phyloP scores from a whole-genome alignment of 176 grass and related monocot species.

The Oryza nivara region DNA sequence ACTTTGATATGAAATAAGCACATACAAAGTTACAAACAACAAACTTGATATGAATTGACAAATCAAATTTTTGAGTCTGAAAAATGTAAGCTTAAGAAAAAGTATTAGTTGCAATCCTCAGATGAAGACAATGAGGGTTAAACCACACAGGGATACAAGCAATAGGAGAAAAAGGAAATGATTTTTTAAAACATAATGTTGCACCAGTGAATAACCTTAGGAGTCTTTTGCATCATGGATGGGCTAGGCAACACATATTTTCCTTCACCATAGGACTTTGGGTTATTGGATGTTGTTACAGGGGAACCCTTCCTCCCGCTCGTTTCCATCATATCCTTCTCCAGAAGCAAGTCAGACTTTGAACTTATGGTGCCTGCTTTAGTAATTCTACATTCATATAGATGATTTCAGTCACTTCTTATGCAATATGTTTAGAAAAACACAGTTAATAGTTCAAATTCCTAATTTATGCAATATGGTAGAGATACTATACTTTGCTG shows the following conservation, averaged over 20 bases:
- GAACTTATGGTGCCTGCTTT: constrained; percentile 56
- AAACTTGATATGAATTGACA: constrained; percentile 24
- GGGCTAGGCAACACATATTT: constrained; percentile 58
- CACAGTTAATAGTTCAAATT: neutral
- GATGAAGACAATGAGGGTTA: constrained; percentile 11
- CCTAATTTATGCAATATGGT: neutral
- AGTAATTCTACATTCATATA: constrained; percentile 49
- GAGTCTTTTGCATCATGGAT: constrained; percentile 57
- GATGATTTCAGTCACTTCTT: constrained; percentile 35
- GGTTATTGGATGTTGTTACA: constrained; percentile 40
- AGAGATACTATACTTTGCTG: constrained; percentile 56
- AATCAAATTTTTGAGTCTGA: constrained; percentile 23
- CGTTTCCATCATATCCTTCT: constrained; percentile 42
- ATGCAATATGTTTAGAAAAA: constrained; percentile 29
- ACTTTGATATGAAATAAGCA: constrained; percentile 19
- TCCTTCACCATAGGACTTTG: constrained; percentile 33
- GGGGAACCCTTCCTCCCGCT: constrained; percentile 48
- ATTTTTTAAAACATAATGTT: constrained; percentile 27
- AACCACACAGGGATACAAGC: constrained; percentile 38
- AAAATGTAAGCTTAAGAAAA: constrained; percentile 20
- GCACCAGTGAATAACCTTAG: constrained; percentile 48
- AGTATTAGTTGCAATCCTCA: constrained; percentile 8
- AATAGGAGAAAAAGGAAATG: constrained; percentile 32
- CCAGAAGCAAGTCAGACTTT: constrained; percentile 38
- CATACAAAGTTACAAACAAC: constrained; percentile 14